A percentile compares a stretch with the other conserved stretches of the same genome.
Conservation (phyloP, 2,329 filamentous ascomycete species). For the Pseudomassariella vexata region DNA sequence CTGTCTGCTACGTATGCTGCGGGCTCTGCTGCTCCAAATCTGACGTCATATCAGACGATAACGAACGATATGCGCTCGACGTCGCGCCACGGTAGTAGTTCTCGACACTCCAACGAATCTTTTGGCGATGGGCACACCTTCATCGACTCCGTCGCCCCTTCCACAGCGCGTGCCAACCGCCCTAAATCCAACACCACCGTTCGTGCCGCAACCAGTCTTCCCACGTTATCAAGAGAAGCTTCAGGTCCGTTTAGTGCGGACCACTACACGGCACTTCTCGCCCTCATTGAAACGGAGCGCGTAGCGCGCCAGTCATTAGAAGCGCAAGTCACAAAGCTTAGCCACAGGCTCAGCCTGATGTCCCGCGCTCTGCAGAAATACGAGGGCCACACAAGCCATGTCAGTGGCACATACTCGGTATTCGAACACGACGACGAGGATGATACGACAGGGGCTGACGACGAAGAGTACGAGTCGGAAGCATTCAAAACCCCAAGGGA, state of each 20-base stretch:
- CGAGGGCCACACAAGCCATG: constrained; percentile 27
- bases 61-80: constrained; percentile 17
- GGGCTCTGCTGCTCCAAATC: constrained; percentile 20
- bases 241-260: constrained; percentile 31
- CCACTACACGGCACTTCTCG: constrained; percentile 43
- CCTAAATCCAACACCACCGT: constrained; percentile 42
- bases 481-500: constrained; percentile 48
- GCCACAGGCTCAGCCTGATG: constrained; percentile 41
- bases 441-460: constrained; percentile 15
- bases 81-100: constrained; percentile 26
- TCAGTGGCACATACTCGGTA: constrained; percentile 28
- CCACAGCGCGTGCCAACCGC: constrained; percentile 20
- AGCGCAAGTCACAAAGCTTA: constrained; percentile 47
- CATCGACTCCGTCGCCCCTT: constrained; percentile 31
- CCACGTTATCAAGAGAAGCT: constrained; percentile 29
- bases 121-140: constrained; percentile 41
- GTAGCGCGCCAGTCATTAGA: constrained; percentile 50
- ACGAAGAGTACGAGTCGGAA: constrained; percentile 31
- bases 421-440: constrained; percentile 35
- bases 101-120: constrained; percentile 37
- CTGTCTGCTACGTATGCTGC: constrained; percentile 19
- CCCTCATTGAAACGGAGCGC: constrained; percentile 52
- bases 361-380: constrained; percentile 32
- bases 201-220: constrained; percentile 39
- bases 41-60: constrained; percentile 22